These are phyloP conservation scores for Stropharia rugosoannulata DNA, from an alignment of 768 basidiomycete genomes.

Conservation along the genomic window DNA sequence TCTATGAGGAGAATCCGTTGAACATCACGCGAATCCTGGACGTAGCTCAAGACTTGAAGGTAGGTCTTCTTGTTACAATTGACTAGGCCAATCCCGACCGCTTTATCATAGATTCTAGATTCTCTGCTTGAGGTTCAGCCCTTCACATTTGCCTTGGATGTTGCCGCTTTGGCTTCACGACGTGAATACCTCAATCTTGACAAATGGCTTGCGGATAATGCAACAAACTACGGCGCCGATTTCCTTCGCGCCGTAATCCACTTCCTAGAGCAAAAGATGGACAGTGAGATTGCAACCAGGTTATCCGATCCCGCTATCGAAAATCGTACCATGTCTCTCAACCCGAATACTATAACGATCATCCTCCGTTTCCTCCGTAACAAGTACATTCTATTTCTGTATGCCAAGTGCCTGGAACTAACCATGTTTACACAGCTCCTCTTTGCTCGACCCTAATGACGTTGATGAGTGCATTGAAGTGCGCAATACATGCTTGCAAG, in stretches of 20 bases:
- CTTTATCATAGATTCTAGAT: constrained; percentile 72
- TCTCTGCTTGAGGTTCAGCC: constrained; percentile 88
- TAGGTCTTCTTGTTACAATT: constrained; percentile 26
- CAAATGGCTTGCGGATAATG: constrained; percentile 93
- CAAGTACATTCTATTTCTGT: constrained; percentile 48
- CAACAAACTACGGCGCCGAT: constrained; percentile 75
- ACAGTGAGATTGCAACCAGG: constrained; percentile 76
- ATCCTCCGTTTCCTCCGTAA: constrained; percentile 88
- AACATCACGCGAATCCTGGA: constrained; percentile 95
- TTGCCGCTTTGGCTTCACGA: constrained; percentile 90
- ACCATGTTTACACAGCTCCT: constrained; percentile 47
- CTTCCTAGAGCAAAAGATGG: constrained; percentile 92
- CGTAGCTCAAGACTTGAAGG: constrained; percentile 93
- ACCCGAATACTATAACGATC: constrained; percentile 85
- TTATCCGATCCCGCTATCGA: constrained; percentile 79
- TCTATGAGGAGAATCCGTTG: constrained; percentile 87
- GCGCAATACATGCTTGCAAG: constrained; percentile 88
- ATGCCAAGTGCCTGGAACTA: neutral
- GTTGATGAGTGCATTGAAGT: constrained; percentile 88
- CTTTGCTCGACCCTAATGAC: constrained; percentile 73
- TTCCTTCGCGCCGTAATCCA: constrained; percentile 86
- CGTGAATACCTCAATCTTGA: constrained; percentile 94
- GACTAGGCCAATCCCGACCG: neutral
- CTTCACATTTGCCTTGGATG: constrained; percentile 88
- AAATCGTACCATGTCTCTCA: constrained; percentile 82